These are phyloP conservation scores for Scheffersomyces titani DNA, from an alignment of 1,139 yeast genomes.

Conservation along the genomic window DNA sequence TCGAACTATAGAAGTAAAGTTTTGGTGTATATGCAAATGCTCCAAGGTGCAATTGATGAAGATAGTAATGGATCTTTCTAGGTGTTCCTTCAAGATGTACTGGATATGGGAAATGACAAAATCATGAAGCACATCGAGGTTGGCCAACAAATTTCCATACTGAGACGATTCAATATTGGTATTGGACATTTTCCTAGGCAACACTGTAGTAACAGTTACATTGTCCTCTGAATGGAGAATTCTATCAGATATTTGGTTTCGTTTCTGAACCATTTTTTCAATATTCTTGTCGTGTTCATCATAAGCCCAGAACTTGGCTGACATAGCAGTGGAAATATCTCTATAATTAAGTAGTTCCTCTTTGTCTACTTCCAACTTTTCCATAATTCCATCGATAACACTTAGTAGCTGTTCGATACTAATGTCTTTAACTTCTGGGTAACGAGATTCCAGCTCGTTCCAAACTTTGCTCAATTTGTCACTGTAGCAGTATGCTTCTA, in stretches of 20 bases:
- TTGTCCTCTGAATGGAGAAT: slow-evolving; percentile 15
- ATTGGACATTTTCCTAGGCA: slow-evolving; percentile 23
- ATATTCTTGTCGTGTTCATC: slow-evolving; percentile 25
- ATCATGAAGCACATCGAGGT: slow-evolving; percentile 22
- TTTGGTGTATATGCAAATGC: slow-evolving; percentile 37
- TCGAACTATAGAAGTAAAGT: slow-evolving; percentile 32
- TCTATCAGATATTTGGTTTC: slow-evolving; percentile 12
- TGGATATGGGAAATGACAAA: slow-evolving; percentile 28
- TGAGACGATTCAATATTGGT: slow-evolving; percentile 21
- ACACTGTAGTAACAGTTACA: slow-evolving; percentile 8
- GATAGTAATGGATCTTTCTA: slow-evolving; percentile 22
- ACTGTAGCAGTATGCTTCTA: slow-evolving; percentile 40
- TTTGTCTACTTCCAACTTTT: slow-evolving; percentile 12
- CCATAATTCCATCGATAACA: slow-evolving; percentile 30
- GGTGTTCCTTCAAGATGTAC: slow-evolving; percentile 18
- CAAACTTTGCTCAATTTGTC: slow-evolving; percentile 9
- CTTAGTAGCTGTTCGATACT: slow-evolving; percentile 32
- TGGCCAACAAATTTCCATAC: slow-evolving; percentile 37
- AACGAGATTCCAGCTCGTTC: slow-evolving; percentile 8
- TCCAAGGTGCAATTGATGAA: slow-evolving; percentile 41
- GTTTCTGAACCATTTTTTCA: slow-evolving; percentile 10
- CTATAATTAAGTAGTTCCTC: slow-evolving; percentile 19
- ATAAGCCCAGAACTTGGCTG: slow-evolving; percentile 29
- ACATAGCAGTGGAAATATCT: slow-evolving; percentile 34
- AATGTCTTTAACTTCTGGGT: slow-evolving; percentile 17